These are phyloP conservation scores for Agaricus sinodeliciosus DNA, from an alignment of 768 basidiomycete genomes.

Conservation along the genomic window DNA sequence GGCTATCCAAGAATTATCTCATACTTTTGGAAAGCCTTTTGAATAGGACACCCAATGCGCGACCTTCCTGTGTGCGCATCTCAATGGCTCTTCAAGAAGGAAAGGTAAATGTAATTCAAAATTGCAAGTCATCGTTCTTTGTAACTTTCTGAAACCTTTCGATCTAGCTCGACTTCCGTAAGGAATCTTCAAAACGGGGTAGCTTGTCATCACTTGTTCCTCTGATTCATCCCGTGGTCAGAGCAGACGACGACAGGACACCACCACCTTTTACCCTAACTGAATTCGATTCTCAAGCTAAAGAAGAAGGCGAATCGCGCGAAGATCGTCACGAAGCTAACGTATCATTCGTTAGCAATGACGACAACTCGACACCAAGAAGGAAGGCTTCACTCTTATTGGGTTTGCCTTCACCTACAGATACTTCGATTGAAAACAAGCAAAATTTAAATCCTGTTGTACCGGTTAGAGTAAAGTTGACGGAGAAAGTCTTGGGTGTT, in stretches of 20 bases:
- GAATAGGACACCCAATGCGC: conserved; percentile 46
- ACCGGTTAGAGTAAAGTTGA: neutral
- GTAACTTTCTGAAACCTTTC: neutral
- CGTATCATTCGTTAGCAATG: neutral
- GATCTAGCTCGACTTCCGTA: conserved; percentile 14
- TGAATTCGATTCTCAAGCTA: neutral
- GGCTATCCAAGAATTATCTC: conserved; percentile 64
- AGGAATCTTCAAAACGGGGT: conserved; percentile 3
- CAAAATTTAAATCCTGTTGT: neutral
- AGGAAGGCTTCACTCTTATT: neutral
- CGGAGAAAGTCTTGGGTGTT: neutral
- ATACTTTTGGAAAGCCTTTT: conserved; percentile 69
- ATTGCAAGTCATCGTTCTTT: neutral
- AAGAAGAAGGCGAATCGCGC: neutral
- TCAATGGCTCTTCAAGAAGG: conserved; percentile 62
- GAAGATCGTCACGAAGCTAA: neutral
- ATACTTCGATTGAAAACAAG: neutral
- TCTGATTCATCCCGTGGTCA: neutral
- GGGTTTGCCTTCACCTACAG: conserved; percentile 5
- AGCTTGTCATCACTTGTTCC: conserved; percentile 10
- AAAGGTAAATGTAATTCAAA: conserved; percentile 56
- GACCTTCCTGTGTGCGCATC: conserved; percentile 73
- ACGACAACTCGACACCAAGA: neutral
- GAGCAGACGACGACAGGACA: neutral
- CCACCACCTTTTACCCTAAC: neutral